Conservation (phyloP, 2,329 filamentous ascomycete species). For the Teratosphaeria gauchensis region DNA sequence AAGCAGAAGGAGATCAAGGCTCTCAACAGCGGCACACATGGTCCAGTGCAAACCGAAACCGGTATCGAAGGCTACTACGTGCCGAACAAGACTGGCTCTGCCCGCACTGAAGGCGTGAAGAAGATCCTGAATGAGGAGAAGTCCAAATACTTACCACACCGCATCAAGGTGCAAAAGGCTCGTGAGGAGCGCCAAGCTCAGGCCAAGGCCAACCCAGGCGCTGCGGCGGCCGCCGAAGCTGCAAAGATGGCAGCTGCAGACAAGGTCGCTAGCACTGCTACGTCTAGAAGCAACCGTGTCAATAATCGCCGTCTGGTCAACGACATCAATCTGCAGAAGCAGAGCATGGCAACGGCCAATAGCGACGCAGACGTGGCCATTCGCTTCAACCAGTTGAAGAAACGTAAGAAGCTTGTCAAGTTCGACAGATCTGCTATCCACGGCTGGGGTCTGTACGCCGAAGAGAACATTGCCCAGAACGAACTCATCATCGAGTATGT, state of each 20-base stretch:
- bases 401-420: slow-evolving; percentile 97
- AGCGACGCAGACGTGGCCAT: slow-evolving; percentile 77
- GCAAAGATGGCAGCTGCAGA: slow-evolving; percentile 62
- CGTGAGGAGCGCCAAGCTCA: slow-evolving; percentile 83
- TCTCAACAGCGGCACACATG: slow-evolving; percentile 51
- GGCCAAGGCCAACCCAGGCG: slow-evolving; percentile 54
- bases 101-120: slow-evolving; percentile 85
- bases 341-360: slow-evolving; percentile 52
- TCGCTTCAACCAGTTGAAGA: slow-evolving; percentile 98
- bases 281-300: slow-evolving; percentile 85
- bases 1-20: slow-evolving; percentile 64
- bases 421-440: slow-evolving; percentile 97
- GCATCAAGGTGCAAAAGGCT: slow-evolving; percentile 88
- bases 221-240: slow-evolving; percentile 53
- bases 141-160: slow-evolving; percentile 94
- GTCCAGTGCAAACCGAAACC: slow-evolving; percentile 43
- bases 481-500: slow-evolving; percentile 99
- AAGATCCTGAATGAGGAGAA: slow-evolving; percentile 97
- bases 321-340: slow-evolving; percentile 91
- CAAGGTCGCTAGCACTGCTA: slow-evolving; percentile 74
- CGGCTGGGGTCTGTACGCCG: slow-evolving; percentile 96
- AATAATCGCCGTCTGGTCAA: slow-evolving; percentile 92
- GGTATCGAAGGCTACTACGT: slow-evolving; percentile 67
- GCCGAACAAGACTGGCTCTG: slow-evolving; percentile 72
- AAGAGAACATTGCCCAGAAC: slow-evolving; percentile 93